Evolutionary conservation across 768 basidiomycete species (phyloP), one percentile per base, ranked within the genome.

Genomic region (Boletus speciosus): DNA sequence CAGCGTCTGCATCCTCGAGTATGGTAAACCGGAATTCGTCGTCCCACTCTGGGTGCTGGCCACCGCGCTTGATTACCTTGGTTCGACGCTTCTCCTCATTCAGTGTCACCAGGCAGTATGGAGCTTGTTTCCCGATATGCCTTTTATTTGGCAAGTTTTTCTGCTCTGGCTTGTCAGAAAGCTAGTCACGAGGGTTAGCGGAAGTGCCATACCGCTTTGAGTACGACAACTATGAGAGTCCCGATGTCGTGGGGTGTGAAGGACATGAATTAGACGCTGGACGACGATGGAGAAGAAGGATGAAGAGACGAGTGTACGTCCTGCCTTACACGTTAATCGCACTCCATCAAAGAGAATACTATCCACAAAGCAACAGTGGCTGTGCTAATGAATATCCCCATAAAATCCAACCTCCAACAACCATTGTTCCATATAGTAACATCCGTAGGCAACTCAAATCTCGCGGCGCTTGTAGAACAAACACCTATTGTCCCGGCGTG

Each of bases 11-110:
- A 59, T 93, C 92, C 66, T 98, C 95, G 59, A 78, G 82, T 42
- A 99, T 76, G 25, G 87, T 85, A 72, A 98, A 98, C 40, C 97
- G 86, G 65, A 98, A 78, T 73, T 99, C 97, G 64, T 97, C 94
- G 67, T 99, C 97, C 95, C 97, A 99, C 73, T 93, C 93, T 6
- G 97, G 97, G 70, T 97, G 94, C 69, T 99, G 97, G 16, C 97
- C 97, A 47, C 97, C 97, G 31, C 93, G 87, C 68, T 91, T 95
- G 69, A 98, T 88, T n/a, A 93, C 85, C 69, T 88, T 92, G 5
- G 96, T 98, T 48, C 90, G 81, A 54, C 86, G 83, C 65, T 86
- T 94, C 71, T 94, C 87, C 47, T 85, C 84, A 66, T 91, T 88
- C 49, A 94, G 75, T 4, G 78, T 76, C 25, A 96, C 81, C 23